A percentile compares a stretch with the other conserved stretches of the same genome.
phyloP scores from a whole-genome alignment of 1,284 basidiomycete species.

The Heterobasidion irregulare region DNA sequence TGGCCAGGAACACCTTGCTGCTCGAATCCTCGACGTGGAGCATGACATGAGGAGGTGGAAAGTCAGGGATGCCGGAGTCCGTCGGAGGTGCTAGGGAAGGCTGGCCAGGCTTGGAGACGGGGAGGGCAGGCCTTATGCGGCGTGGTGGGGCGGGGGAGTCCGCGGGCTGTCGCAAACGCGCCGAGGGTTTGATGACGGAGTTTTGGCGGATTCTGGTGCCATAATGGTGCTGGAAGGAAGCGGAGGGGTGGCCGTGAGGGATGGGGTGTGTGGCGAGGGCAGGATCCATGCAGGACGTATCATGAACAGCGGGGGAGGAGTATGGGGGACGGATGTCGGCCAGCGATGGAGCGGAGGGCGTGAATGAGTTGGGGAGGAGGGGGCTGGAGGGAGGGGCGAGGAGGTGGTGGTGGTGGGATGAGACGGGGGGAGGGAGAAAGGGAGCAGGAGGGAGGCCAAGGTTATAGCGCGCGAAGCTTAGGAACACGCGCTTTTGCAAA shows the following conservation, averaged over 20 bases:
- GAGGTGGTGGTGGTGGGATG: constrained; percentile 21
- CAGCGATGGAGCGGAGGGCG: constrained; percentile 25
- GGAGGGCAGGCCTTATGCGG: constrained; percentile 25
- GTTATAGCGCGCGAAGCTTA: constrained; percentile 4
- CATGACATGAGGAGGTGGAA: constrained; percentile 52
- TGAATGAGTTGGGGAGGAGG: constrained; percentile 8
- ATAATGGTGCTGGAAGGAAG: constrained; percentile 31
- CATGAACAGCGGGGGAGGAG: constrained; percentile 23
- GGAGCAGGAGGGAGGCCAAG: constrained; percentile 22
- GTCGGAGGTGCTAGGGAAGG: constrained; percentile 9
- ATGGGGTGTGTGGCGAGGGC: constrained; percentile 18
- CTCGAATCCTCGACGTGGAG: constrained; percentile 65
- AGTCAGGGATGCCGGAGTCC: constrained; percentile 21
- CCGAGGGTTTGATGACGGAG: constrained; percentile 39
- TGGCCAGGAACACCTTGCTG: constrained; percentile 62
- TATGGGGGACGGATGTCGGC: constrained; percentile 23
- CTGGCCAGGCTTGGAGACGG: constrained; percentile 4
- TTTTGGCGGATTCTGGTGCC: constrained; percentile 49
- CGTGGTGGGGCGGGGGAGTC: constrained; percentile 25
- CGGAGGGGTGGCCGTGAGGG: constrained; percentile 12
- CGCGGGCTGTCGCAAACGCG: constrained; percentile 36
- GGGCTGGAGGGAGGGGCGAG: constrained; percentile 18
- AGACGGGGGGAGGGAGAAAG: constrained; percentile 23
- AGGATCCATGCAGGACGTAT: constrained; percentile 24
- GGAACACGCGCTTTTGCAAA: constrained; percentile 18